phyloP scores from a whole-genome alignment of 73 alveolate species.

The Tetrahymena thermophila region DNA sequence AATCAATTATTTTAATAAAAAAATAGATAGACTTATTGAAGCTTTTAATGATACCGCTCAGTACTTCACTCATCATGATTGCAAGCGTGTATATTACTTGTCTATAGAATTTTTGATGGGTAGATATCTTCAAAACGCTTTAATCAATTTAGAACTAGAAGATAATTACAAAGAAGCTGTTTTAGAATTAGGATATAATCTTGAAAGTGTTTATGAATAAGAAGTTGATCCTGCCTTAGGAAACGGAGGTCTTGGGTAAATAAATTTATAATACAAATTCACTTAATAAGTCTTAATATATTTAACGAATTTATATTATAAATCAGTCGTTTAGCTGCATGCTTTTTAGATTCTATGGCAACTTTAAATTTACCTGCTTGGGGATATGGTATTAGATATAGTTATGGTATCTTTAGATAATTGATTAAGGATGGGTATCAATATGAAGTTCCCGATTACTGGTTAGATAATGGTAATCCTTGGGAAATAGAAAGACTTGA shows the following conservation, averaged over 20 bases:
- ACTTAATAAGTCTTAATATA: neutral
- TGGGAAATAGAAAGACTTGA: slow-evolving; percentile 98
- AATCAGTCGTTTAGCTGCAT: slow-evolving; percentile 93
- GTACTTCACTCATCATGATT: slow-evolving; percentile 50
- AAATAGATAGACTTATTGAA: slow-evolving; percentile 88
- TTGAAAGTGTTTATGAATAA: slow-evolving; percentile 91
- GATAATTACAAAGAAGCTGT: slow-evolving; percentile 83
- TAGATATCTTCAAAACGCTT: slow-evolving; percentile 91
- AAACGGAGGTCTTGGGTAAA: slow-evolving; percentile 96
- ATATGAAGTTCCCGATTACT: slow-evolving; percentile 96
- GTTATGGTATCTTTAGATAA: slow-evolving; percentile 98
- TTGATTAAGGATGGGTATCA: slow-evolving; percentile 91
- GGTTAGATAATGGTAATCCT: slow-evolving; percentile 96
- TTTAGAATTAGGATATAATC: slow-evolving; percentile 78
- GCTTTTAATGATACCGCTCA: slow-evolving; percentile 86
- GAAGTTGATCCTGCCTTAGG: slow-evolving; percentile 99
- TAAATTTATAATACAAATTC: neutral
- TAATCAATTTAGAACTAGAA: slow-evolving; percentile 90
- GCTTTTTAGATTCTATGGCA: slow-evolving; percentile 98
- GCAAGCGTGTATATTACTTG: slow-evolving; percentile 86
- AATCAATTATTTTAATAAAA: too few relatives aligned
- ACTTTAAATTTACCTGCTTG: slow-evolving; percentile 96
- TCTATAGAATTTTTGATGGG: slow-evolving; percentile 98
- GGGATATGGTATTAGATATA: slow-evolving; percentile 99
- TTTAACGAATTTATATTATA: neutral